phyloP scores from a whole-genome alignment of 306 rosid species.

The Lotus japonicus region DNA sequence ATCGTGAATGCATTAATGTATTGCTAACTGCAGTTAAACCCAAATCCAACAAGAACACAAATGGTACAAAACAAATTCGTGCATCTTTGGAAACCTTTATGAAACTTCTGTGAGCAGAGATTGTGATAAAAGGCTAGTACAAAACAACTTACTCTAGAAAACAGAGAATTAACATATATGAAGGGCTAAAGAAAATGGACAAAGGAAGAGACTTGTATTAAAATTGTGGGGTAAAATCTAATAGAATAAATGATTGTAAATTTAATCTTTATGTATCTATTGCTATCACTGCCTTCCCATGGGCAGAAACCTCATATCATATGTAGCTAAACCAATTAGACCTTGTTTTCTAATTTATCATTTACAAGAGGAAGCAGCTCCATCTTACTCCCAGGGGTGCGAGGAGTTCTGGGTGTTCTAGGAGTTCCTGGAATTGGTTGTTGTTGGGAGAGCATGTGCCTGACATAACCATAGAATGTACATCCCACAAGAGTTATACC shows the following conservation, averaged over 20 bases:
- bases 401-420: slow-evolving; percentile 70
- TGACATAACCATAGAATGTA: slow-evolving; percentile 88
- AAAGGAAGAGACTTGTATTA: slow-evolving; percentile 1
- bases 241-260: slow-evolving; percentile 25
- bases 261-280: slow-evolving; percentile 25
- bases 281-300: slow-evolving; percentile 31
- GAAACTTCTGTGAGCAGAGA: too few relatives aligned
- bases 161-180: background rate
- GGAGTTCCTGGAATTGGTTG: slow-evolving; percentile 63
- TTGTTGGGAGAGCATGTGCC: slow-evolving; percentile 82
- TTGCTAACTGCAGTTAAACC: too few relatives aligned
- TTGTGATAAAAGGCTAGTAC: too few relatives aligned
- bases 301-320: slow-evolving; percentile 20
- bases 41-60: too few relatives aligned
- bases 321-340: slow-evolving; percentile 29
- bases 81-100: too few relatives aligned
- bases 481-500: slow-evolving; percentile 86
- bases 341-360: slow-evolving; percentile 84
- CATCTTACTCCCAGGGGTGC: slow-evolving; percentile 46
- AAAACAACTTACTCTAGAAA: background rate
- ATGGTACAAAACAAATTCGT: too few relatives aligned
- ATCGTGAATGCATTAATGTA: too few relatives aligned
- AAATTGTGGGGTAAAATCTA: slow-evolving; percentile 26
- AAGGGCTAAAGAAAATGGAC: background rate
- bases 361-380: slow-evolving; percentile 94